Base-by-base conservation (phyloP, 306 rosid species). In the Citrullus amarus region DNA sequence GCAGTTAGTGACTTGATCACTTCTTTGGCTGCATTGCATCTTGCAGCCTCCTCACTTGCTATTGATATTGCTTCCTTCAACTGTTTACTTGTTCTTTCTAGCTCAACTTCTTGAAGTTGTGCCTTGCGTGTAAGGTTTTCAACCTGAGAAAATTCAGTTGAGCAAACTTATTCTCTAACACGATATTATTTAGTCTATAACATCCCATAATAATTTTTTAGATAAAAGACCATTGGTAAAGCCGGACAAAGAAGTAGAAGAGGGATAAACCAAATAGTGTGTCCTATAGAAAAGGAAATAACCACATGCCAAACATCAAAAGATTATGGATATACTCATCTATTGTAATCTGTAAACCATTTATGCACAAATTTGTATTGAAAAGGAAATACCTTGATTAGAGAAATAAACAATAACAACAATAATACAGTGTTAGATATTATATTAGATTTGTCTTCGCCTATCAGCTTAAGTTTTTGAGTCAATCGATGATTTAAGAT, bases 1-100 rank as follows among this genome's bases (percentile, higher is more conserved):
- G 97, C 96, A 71, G 97, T 95, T 80, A 95, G 98, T 2, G 98
- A 95, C 86, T 91, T 93, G 87, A 91, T 95, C 84, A 95, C 98
- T 87, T 95, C 98, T 86, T 95, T 95, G 81, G 98, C 98, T 30
- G 90, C 96, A 85, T 91, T 95, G 86, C 97, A 91, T 86, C 86
- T 92, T 79, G 90, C 87, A 85, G 96, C 85, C 90, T 92, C 98
- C 73, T 90, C 98, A 79, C 87, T 95, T 20, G 97, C 97, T 83
- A 91, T 87, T 81, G 93, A 90, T 84, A 86, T 85, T 80, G 97
- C 98, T 84, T 95, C 98, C 84, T 95, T 95, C 69, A 95, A 89
- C 85, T 92, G 97, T 83, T 92, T 95, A 77, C 93, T 86, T 77
- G 91, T 89, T 87, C 96, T 88, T 87, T 95, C 98, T 85, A 95